Evolutionary conservation across 2,329 filamentous ascomycete species (phyloP).

Genomic region (Xylaria sp.): DNA sequence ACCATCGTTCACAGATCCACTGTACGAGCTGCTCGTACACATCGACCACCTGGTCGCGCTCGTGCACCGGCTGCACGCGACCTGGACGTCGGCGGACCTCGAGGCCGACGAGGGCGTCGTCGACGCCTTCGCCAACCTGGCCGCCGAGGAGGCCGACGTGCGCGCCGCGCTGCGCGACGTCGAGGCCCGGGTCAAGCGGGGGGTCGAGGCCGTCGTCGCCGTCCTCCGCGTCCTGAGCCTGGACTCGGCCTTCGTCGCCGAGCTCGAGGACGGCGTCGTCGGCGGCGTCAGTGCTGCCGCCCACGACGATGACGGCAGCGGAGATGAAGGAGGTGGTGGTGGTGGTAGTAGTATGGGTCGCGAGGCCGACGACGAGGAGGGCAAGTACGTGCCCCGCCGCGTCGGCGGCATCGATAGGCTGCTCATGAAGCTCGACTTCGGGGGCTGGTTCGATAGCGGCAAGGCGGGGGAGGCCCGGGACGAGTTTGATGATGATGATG

Average conservation of each 20-base stretch:
- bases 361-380: slow-evolving; percentile 42
- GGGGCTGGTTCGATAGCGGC: slow-evolving; percentile 54
- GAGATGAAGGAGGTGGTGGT: too few species aligned
- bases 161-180: slow-evolving; percentile 65
- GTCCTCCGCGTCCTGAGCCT: slow-evolving; percentile 51
- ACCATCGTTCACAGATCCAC: slow-evolving; percentile 61
- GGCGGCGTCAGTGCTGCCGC: slow-evolving; percentile 22
- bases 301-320: slow-evolving; percentile 18
- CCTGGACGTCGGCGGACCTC: slow-evolving; percentile 79
- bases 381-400: slow-evolving; percentile 68
- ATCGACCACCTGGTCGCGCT: slow-evolving; percentile 83
- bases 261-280: slow-evolving; percentile 42
- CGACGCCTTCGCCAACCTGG: slow-evolving; percentile 72
- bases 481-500: slow-evolving; percentile 6
- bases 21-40: slow-evolving; percentile 70
- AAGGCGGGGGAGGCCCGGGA: slow-evolving; percentile 23
- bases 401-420: slow-evolving; percentile 81
- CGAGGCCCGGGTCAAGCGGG: slow-evolving; percentile 65
- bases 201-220: slow-evolving; percentile 68
- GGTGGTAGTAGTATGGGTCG: slow-evolving; percentile 20
- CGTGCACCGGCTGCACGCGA: slow-evolving; percentile 71
- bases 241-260: slow-evolving; percentile 47
- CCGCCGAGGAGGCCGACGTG: slow-evolving; percentile 72
- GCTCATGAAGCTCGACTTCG: slow-evolving; percentile 87
- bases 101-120: slow-evolving; percentile 82